Conservation (phyloP, 176 grass and related monocot genomes). For the Luzula sylvatica region DNA sequence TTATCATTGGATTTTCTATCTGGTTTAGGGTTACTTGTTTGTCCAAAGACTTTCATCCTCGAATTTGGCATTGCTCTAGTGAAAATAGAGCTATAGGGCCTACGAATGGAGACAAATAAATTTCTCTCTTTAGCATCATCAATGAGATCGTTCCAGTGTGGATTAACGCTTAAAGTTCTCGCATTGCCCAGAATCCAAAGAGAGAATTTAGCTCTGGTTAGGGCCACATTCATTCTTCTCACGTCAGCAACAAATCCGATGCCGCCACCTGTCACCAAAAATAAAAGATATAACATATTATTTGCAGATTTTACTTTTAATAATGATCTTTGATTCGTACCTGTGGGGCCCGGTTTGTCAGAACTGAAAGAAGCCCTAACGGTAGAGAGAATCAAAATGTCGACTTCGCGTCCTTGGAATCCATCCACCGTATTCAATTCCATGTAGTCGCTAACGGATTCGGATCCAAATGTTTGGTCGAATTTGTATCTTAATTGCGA, state of each 20-base stretch:
- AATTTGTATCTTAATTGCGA: slow-evolving; percentile 66
- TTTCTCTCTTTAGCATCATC: slow-evolving; percentile 65
- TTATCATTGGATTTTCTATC: slow-evolving; percentile 21
- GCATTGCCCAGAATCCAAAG: slow-evolving; percentile 93
- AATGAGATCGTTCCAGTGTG: slow-evolving; percentile 71
- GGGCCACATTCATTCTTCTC: slow-evolving; percentile 95
- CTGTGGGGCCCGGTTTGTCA: background rate
- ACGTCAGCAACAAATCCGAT: slow-evolving; percentile 99
- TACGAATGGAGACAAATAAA: slow-evolving; percentile 47
- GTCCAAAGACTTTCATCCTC: slow-evolving; percentile 3
- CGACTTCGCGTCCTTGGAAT: slow-evolving; percentile 98
- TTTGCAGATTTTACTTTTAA: too few relatives aligned
- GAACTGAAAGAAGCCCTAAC: slow-evolving; percentile 79
- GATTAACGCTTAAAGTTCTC: slow-evolving; percentile 63
- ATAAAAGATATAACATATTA: too few relatives aligned
- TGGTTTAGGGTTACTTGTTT: slow-evolving; percentile 15
- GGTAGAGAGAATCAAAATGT: slow-evolving; percentile 87
- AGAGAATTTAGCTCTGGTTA: slow-evolving; percentile 85
- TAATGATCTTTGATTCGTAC: too few relatives aligned
- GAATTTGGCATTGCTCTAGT: slow-evolving; percentile 5
- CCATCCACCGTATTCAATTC: slow-evolving; percentile 96
- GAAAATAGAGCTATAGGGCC: slow-evolving; percentile 57
- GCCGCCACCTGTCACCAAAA: slow-evolving; percentile 9
- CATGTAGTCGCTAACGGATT: slow-evolving; percentile 74
- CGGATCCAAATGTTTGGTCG: slow-evolving; percentile 58